These are phyloP conservation scores for Leishmania tarentolae DNA, from an alignment of 208 protist species.

Conservation along the genomic window DNA sequence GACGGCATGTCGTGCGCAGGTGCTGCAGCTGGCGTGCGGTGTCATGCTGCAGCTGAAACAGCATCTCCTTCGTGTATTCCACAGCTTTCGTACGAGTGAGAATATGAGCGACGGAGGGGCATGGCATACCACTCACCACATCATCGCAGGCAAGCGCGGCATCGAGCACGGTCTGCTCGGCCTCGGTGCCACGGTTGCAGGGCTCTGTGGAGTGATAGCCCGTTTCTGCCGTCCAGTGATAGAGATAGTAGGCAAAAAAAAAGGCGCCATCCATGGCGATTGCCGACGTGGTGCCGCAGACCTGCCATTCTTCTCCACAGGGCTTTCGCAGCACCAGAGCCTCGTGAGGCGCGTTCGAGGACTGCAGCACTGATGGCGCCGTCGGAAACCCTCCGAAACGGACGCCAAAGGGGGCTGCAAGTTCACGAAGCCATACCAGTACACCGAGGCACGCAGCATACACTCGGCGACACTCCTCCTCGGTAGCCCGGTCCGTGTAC, in stretches of 20 bases:
- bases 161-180: neutral
- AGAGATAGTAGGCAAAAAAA: slow-evolving; percentile 50
- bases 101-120: neutral
- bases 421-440: slow-evolving; percentile 40
- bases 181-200: neutral
- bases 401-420: slow-evolving; percentile 12
- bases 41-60: slow-evolving; percentile 66
- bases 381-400: neutral
- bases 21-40: slow-evolving; percentile 74
- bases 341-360: neutral
- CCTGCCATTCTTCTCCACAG: slow-evolving; percentile 5
- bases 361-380: neutral
- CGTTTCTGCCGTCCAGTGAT: slow-evolving; percentile 17
- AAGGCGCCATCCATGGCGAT: slow-evolving; percentile 69
- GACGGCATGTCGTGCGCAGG: slow-evolving; percentile 39
- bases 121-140: neutral
- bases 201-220: neutral
- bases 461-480: slow-evolving; percentile 24
- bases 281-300: slow-evolving; percentile 55
- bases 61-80: slow-evolving; percentile 54
- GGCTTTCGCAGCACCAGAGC: neutral
- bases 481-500: neutral
- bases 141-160: slow-evolving; percentile 4
- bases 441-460: slow-evolving; percentile 30
- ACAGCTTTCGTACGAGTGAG: slow-evolving; percentile 23